phyloP scores from a whole-genome alignment of 2,329 filamentous ascomycete genomes.

The Ophiocordyceps camponoti-saundersi region DNA sequence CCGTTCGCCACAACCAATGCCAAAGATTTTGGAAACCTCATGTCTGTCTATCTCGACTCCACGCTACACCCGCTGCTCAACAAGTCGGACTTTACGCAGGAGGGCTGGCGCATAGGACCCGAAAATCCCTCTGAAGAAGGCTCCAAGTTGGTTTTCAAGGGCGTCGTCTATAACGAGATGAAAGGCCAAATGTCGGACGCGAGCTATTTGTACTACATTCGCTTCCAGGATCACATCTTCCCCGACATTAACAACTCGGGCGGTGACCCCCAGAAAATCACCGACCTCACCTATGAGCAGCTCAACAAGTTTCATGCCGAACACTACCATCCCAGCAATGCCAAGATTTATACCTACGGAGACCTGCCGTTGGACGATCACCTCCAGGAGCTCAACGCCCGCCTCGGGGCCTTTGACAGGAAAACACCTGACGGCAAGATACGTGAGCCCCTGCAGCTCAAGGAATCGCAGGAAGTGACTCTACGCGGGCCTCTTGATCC shows the following conservation, averaged over 20 bases:
- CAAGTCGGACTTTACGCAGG: constrained; percentile 81
- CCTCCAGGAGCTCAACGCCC: constrained; percentile 58
- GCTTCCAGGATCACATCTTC: constrained; percentile 87
- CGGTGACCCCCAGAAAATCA: constrained; percentile 91
- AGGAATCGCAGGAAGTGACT: constrained; percentile 50
- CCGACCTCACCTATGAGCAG: constrained; percentile 82
- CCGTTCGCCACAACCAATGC: constrained; percentile 94
- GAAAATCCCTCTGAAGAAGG: constrained; percentile 60
- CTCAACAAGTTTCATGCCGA: constrained; percentile 75
- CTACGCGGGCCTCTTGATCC: constrained; percentile 74
- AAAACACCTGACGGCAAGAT: constrained; percentile 55
- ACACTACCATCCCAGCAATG: constrained; percentile 95
- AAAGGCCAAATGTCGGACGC: constrained; percentile 98
- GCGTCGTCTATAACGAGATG: constrained; percentile 99
- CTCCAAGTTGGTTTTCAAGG: constrained; percentile 77
- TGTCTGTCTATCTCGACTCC: constrained; percentile 92
- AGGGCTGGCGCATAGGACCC: constrained; percentile 91
- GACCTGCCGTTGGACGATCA: constrained; percentile 78
- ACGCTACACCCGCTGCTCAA: constrained; percentile 83
- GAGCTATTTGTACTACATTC: constrained; percentile 88
- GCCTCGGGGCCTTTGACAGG: constrained; percentile 56
- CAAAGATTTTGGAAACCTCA: constrained; percentile 88
- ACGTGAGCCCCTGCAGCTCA: constrained; percentile 58
- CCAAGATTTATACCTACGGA: constrained; percentile 89
- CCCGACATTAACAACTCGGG: constrained; percentile 93